Conservation (phyloP, 2,329 filamentous ascomycete genomes). For the Fusarium buharicum region DNA sequence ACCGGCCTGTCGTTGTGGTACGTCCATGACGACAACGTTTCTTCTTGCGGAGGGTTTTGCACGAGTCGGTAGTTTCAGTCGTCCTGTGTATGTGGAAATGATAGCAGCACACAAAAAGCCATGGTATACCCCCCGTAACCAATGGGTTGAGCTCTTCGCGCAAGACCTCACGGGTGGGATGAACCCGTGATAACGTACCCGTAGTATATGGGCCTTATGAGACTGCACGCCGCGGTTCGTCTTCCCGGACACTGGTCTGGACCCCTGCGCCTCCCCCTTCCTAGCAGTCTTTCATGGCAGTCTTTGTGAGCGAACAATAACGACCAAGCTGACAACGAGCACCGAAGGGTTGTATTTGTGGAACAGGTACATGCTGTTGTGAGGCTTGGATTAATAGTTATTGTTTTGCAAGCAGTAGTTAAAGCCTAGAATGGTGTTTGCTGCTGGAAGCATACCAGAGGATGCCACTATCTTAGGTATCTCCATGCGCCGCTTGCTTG, state of each 20-base stretch:
- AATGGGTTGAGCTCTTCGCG: background rate
- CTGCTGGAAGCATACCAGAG: too few species aligned
- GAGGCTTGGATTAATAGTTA: too few species aligned
- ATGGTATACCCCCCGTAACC: background rate
- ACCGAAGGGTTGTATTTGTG: too few species aligned
- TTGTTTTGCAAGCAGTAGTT: too few species aligned
- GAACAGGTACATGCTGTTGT: too few species aligned
- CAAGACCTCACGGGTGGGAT: background rate
- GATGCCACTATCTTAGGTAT: too few species aligned
- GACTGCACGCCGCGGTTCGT: conserved; percentile 8
- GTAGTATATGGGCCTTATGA: background rate
- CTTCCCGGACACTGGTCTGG: conserved; percentile 11
- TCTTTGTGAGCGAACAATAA: too few species aligned
- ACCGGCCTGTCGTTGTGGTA: background rate
- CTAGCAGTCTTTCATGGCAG: background rate
- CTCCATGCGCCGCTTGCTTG: too few species aligned
- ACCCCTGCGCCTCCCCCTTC: conserved; percentile 15
- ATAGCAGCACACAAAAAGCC: background rate
- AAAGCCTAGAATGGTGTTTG: too few species aligned
- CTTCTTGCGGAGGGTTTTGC: conserved; percentile 1
- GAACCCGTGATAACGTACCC: background rate
- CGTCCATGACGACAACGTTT: background rate
- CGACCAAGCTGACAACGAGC: too few species aligned
- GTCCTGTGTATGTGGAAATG: too few species aligned
- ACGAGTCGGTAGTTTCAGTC: background rate